Evolutionary conservation across 2,329 filamentous ascomycete genomes (phyloP).

Genomic region (Fusarium sp.): DNA sequence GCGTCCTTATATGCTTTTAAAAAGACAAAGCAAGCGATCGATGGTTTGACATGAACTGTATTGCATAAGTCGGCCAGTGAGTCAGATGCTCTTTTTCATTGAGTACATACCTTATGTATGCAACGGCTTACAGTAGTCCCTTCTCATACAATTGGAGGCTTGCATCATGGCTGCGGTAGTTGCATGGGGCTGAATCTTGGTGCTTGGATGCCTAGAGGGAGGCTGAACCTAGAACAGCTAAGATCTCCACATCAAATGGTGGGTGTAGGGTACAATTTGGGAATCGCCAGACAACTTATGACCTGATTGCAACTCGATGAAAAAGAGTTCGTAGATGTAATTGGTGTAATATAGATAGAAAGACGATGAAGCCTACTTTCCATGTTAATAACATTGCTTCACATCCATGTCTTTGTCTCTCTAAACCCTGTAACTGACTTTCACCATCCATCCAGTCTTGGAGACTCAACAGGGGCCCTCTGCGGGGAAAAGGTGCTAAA

Average conservation of each 20-base stretch:
- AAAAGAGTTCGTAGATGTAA: not conserved
- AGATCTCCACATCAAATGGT: constrained; percentile 13
- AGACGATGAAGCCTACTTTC: no score
- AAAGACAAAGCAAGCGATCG: not conserved
- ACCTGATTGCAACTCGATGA: not conserved
- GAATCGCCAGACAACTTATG: constrained; percentile 6
- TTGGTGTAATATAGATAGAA: not conserved
- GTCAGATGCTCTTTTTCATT: constrained; percentile 14
- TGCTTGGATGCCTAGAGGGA: constrained; percentile 33
- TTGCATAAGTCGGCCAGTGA: constrained; percentile 30
- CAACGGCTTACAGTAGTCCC: not conserved
- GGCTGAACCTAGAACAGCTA: constrained; percentile 21
- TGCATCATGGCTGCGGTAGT: constrained; percentile 9
- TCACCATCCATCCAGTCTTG: not conserved
- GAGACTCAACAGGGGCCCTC: not conserved
- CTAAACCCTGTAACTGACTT: constrained; percentile 10
- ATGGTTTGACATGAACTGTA: not conserved
- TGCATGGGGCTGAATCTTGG: constrained; percentile 34
- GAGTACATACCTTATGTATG: no score
- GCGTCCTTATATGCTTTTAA: constrained; percentile 18
- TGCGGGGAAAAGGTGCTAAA: constrained; percentile 1
- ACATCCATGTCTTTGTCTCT: constrained; percentile 1
- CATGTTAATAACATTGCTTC: not conserved
- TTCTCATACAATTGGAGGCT: not conserved
- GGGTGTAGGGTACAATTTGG: not conserved